Conservation (phyloP, 306 rosid species). For the Benincasa hispida region DNA sequence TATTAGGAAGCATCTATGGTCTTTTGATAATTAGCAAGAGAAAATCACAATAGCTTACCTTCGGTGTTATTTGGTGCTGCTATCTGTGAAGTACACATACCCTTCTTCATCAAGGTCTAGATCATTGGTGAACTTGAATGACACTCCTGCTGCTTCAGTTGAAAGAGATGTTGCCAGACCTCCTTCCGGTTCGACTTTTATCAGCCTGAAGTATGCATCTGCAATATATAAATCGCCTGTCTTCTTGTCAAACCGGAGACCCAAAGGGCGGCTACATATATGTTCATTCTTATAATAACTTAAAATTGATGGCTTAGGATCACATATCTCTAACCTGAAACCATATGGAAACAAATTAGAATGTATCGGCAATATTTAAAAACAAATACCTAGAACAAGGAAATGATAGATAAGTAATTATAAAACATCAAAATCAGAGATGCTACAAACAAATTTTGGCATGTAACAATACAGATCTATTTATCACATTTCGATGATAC, state of each 20-base stretch:
- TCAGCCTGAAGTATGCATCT: too few relatives aligned
- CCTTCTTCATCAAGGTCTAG: too few relatives aligned
- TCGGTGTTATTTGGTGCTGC: conserved; percentile 52
- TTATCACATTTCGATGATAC: background rate
- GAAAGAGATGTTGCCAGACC: too few relatives aligned
- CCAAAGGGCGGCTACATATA: conserved; percentile 91
- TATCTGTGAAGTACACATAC: conserved; percentile 87
- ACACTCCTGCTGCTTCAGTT: too few relatives aligned
- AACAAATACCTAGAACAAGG: background rate
- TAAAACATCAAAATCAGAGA: background rate
- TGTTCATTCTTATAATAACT: too few relatives aligned
- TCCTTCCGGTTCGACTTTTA: too few relatives aligned
- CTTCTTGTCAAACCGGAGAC: conserved; percentile 84
- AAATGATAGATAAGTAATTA: background rate
- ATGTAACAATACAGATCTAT: too few relatives aligned
- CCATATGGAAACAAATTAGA: too few relatives aligned
- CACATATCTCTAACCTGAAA: too few relatives aligned
- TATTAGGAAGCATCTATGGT: background rate
- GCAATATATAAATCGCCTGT: conserved; percentile 87
- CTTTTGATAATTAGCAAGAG: background rate
- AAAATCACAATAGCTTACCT: conserved; percentile 34
- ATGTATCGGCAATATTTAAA: background rate
- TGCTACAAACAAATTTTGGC: background rate
- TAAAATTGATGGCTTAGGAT: too few relatives aligned
- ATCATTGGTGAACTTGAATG: too few relatives aligned